Percentiles rank a stretch among this genome's conserved stretches.
Evolutionary conservation across 176 grass and related monocot genomes (phyloP).

Genomic region (Hordeum vulgare): MorexV3_pseudomolecules_assembly NC_058518.1:503633365-503633864

Average conservation of each 20-base stretch:
- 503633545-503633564: not conserved
- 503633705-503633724: too few species aligned
- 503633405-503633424: conserved; percentile 14
- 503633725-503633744: too few species aligned
- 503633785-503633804: too few species aligned
- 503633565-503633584: not conserved
- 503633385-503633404: conserved; percentile 16
- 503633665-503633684: too few species aligned
- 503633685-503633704: too few species aligned
- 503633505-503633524: not conserved
- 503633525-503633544: not conserved
- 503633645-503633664: not conserved
- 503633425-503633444: conserved; percentile 4
- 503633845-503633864: not conserved
- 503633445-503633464: not conserved
- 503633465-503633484: not conserved
- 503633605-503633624: not conserved
- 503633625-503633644: not conserved
- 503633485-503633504: not conserved
- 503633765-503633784: too few species aligned
- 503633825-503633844: not conserved
- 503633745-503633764: too few species aligned
- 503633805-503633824: too few species aligned
- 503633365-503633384: too few species aligned
- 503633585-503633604: not conserved